These are phyloP conservation scores for Penicillium sp. DNA, from an alignment of 2,329 filamentous ascomycete species.

Conservation along the genomic window DNA sequence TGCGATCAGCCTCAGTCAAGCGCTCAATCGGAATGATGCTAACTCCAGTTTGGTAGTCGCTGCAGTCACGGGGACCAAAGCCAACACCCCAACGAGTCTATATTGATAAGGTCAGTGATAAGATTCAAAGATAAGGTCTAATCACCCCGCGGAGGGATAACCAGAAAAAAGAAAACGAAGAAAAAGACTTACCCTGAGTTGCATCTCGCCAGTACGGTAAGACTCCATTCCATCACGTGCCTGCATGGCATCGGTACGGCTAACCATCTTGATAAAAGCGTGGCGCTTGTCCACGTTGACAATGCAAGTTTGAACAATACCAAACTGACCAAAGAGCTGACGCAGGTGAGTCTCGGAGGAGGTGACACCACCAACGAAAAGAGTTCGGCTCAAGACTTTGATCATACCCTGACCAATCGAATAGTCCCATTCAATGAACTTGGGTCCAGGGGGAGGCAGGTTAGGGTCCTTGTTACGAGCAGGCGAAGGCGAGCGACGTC, in stretches of 20 bases:
- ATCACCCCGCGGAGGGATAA: background rate
- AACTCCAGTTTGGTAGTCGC: conserved; percentile 87
- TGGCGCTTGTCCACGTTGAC: conserved; percentile 98
- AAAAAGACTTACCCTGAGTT: conserved; percentile 62
- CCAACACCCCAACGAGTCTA: conserved; percentile 97
- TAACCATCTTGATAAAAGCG: conserved; percentile 98
- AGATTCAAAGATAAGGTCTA: background rate
- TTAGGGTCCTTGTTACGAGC: conserved; percentile 42
- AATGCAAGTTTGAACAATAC: conserved; percentile 93
- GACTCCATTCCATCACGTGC: conserved; percentile 89
- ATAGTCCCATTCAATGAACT: conserved; percentile 78
- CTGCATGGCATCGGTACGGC: conserved; percentile 74
- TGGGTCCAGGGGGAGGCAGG: conserved; percentile 56
- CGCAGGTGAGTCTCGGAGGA: conserved; percentile 80
- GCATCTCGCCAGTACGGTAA: conserved; percentile 68
- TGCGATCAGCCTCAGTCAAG: conserved; percentile 91
- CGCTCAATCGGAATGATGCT: conserved; percentile 91
- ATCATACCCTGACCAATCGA: conserved; percentile 74
- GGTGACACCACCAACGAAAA: conserved; percentile 95
- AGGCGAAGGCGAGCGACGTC: conserved; percentile 64
- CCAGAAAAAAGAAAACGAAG: background rate
- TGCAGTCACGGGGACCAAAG: conserved; percentile 94
- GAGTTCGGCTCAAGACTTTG: conserved; percentile 88
- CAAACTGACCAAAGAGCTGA: conserved; percentile 75
- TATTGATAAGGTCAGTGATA: conserved; percentile 1